A percentile compares a stretch with the other conserved stretches of the same genome.
These are phyloP conservation scores for Phytophthora ramorum DNA, from an alignment of 352 stramenopile species.

Conservation along the genomic window DNA sequence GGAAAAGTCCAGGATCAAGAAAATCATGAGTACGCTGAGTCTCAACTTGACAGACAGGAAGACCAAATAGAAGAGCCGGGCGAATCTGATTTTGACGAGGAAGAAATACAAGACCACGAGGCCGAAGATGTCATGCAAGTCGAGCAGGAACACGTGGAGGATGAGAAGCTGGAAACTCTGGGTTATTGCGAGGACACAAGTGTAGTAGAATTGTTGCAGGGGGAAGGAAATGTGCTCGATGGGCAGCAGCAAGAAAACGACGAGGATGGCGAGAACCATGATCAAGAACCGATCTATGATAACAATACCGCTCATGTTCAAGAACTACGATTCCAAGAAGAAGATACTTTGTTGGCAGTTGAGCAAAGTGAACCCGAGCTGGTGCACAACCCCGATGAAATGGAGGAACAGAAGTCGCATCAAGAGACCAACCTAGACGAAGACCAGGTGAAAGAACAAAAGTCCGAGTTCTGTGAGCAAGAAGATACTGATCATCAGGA, in stretches of 20 bases:
- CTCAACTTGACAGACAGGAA: neutral
- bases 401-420: neutral
- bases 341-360: neutral
- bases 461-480: neutral
- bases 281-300: neutral
- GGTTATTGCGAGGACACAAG: neutral
- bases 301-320: neutral
- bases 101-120: neutral
- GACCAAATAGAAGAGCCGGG: too few species aligned
- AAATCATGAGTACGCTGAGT: neutral
- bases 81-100: neutral
- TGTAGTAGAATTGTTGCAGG: neutral
- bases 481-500: neutral
- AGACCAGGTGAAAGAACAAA: constrained; percentile 2
- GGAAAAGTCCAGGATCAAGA: neutral
- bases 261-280: neutral
- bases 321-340: neutral
- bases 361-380: constrained; percentile 7
- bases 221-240: neutral
- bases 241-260: neutral
- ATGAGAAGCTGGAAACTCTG: neutral
- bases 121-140: neutral
- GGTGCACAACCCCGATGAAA: neutral
- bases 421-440: neutral
- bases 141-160: neutral